A percentile compares a stretch with the other conserved stretches of the same genome.
These are phyloP conservation scores for Penicillium bialowiezense DNA, from an alignment of 495 filamentous ascomycete genomes.

Conservation along the genomic window DNA sequence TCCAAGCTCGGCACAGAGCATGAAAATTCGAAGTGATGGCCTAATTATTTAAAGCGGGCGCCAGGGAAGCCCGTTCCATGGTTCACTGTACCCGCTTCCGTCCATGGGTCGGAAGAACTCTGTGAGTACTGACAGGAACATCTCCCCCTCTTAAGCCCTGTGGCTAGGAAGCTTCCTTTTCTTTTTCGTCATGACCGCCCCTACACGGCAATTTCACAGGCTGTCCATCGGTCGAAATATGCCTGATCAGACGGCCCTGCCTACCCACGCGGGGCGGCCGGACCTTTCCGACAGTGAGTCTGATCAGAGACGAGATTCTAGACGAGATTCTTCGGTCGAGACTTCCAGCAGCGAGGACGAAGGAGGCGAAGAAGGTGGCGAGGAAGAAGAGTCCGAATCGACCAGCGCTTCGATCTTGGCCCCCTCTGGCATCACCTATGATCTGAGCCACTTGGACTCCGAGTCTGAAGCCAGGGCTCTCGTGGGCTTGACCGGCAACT, in stretches of 20 bases:
- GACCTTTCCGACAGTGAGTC: constrained; percentile 20
- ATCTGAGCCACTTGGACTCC: constrained; percentile 33
- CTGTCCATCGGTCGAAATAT: constrained; percentile 38
- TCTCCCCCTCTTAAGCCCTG: neutral
- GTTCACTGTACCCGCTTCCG: constrained; percentile 37
- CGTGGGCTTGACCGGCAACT: constrained; percentile 34
- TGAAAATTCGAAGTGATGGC: too few species aligned
- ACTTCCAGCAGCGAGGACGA: constrained; percentile 12
- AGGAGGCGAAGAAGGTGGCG: constrained; percentile 12
- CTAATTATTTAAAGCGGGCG: constrained; percentile 31
- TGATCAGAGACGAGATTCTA: too few species aligned
- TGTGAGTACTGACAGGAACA: constrained; percentile 17
- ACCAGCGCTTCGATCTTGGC: constrained; percentile 22
- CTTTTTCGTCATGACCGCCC: constrained; percentile 35
- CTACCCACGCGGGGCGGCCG: constrained; percentile 17
- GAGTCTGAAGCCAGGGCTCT: constrained; percentile 35
- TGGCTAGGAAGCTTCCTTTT: constrained; percentile 1
- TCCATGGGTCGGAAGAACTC: constrained; percentile 44
- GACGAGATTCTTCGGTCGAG: constrained; percentile 11
- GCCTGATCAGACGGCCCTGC: constrained; percentile 25
- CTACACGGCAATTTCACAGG: constrained; percentile 39
- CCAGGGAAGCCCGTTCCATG: constrained; percentile 27
- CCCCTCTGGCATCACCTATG: constrained; percentile 43
- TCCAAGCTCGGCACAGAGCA: too few species aligned
- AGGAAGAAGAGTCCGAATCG: constrained; percentile 22